Base-by-base conservation (phyloP, 768 basidiomycete species). In the Psilocybe cyanescens region DNA sequence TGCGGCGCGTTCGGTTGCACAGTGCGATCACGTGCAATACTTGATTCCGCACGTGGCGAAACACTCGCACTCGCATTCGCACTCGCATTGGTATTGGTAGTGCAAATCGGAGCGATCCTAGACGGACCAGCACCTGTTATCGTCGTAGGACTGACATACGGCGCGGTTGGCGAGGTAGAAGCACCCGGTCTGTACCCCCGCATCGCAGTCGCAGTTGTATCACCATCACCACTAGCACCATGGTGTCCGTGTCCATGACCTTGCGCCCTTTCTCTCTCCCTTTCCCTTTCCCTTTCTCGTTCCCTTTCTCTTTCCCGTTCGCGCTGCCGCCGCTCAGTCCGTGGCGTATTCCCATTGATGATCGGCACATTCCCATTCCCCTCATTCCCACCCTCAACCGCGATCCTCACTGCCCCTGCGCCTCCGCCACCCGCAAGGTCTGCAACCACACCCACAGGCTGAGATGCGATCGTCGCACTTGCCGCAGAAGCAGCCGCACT, bases 1-100 rank as follows among this genome's bases (percentile, higher is more conserved):
- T 55, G 55, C 19, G 60, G 62, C 16, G 59, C 48, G 3, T 52
- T 45, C 12, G 64, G 67, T 49, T 69, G 68, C 29, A 71, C 59
- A 14, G 70, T 71, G 56, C 70, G 62, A 54, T 71, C 70, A 7
- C 70, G 63, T 8, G 51, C 55, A 59, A 71, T 66, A 9, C 65
- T 61, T 12, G 60, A 33, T 30, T 64, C 64, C 12, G 68, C 68
- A 8, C 66, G 69, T 11, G 61, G 52, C 30, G 67, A 52, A 11
- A 45, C 57, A 28, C 56, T 59, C 11, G 60, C 45, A 8, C 55
- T 44, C 35, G 39, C 45, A 8, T 30, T 45, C 29, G 48, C 31
- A 2, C 24, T 24, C 24, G 24, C 24, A 24, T 24, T 24, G 24
- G 24, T 24, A 24, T 24, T 24, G 24, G 24, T 2, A 24, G 24